Evolutionary conservation across 2,329 filamentous ascomycete species (phyloP), one percentile per base, ranked within the genome.

Genomic region (Calonectria montana): DNA sequence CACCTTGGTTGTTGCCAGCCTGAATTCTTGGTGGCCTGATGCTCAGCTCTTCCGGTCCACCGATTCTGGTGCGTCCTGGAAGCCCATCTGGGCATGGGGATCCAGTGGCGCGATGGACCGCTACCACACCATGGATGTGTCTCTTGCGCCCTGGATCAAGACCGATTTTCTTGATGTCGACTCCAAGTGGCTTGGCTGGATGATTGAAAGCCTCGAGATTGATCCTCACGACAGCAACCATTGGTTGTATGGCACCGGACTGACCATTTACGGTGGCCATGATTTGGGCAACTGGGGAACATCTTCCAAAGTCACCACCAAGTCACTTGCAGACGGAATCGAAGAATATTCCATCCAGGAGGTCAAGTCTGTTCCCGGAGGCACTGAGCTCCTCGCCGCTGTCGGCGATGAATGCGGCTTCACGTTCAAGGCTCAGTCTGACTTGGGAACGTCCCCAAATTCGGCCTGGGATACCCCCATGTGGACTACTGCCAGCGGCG

Each of bases 21-120:
- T 91, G 47, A 91, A 91, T 80, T 87, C 85, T 18, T 91, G 89
- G 89, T 91, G 86, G 81, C 89, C 89, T 0, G 89, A 91, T 71
- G 88, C 86, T 1, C 86, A 89, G 66, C 82, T 91, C 41, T 91
- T 87, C 81, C 82, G 89, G 27, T 90, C 88, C 4, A 88, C 82
- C 0, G 86, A 91, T 78, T 89, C 88, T 0, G 90, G 87, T 23
- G 82, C 84, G 16, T 89, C 87, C 0, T 91, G 89, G 89, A 86
- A 87, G 2, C 82, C 79, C 0, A 84, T 90, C 27, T 91, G 89
- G 89, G 83, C 85, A 48, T 90, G 87, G 85, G 81, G 82, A 0
- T 82, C 76, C 21, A 88, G 88, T 65, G 87, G 87, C 0, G 78
- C 84, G 2, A 81, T 85, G 72, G 84, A 86, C 23, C 81, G 83